Evolutionary conservation across 1,284 basidiomycete genomes (phyloP), one percentile per base, ranked within the genome.

Genomic region (Moesziomyces globuligerus): DNA sequence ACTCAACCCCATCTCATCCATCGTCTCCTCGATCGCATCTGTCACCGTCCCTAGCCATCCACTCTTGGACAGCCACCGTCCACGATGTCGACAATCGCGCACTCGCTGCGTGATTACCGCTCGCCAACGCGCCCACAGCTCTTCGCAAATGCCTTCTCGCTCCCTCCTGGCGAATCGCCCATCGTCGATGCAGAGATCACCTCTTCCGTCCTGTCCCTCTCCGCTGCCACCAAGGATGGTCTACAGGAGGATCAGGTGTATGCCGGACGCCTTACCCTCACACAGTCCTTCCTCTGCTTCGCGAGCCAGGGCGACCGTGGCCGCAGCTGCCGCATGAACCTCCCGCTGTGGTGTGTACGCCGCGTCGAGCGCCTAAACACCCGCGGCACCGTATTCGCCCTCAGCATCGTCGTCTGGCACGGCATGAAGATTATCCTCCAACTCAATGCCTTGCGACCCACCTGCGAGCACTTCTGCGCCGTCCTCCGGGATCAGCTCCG

Each of bases 351-450:
- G 61, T 94, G 93, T 3, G 90, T 99, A 67, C 88, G 96, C 38
- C 86, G 96, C 38, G 96, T 98, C n/a, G 96, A 99, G 83, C 86
- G 94, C 45, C 71, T 79, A 66, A 82, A 93, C 32, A 91, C 93
- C 21, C 67, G 72, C 29, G 74, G 78, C 29, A 75, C 72, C 25
- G 91, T 98, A 26, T 98, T 98, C 81, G 95, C 95, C 6, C 87
- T 98, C 38, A 93, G 92, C 75, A 85, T 98, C 25, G 88, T 90
- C n/a, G 89, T 93, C 53, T 98, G 94, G 93, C 93, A 98, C 82
- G 91, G 92, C 42, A 89, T 92, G 87, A 92, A 96, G 85, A 91
- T 97, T 76, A 91, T 97, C 71, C 88, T 98, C 1, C 95, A 98
- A 85, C 85, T 98, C 55, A 98, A 96, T 8, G 93, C 94, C 0